Percentiles rank a stretch among this genome's conserved stretches.
Conservation (phyloP, 148 eudicot species). For the Euryodendron excelsum region DNA sequence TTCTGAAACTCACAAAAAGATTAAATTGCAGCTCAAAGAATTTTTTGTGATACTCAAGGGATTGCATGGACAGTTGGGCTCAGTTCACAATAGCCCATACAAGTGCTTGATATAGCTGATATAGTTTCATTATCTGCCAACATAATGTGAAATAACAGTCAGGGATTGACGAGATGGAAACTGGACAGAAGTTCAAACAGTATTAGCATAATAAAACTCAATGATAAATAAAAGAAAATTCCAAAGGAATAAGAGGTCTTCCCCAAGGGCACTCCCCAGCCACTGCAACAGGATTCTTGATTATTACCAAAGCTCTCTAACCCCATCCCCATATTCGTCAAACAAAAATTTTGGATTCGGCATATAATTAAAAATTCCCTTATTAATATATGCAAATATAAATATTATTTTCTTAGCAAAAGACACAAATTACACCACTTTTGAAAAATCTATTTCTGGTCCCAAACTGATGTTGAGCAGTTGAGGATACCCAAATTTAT, state of each 20-base stretch:
- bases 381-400: no score
- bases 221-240: not conserved
- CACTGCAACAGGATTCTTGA: no score
- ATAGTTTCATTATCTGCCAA: not conserved
- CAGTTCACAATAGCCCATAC: not conserved
- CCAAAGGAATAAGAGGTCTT: no score
- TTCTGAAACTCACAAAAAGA: not conserved
- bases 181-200: not conserved
- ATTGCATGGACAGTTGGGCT: slow-evolving; percentile 1
- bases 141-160: not conserved
- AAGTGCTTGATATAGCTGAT: not conserved
- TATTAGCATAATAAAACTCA: not conserved
- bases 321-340: not conserved
- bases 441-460: no score
- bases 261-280: no score
- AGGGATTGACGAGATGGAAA: not conserved
- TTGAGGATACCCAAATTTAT: no score
- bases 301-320: not conserved
- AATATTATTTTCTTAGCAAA: no score
- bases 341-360: not conserved
- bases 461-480: no score
- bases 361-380: no score
- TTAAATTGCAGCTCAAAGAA: not conserved
- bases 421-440: no score
- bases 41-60: not conserved